These are phyloP conservation scores for Pyrrhoderma noxium DNA, from an alignment of 1,284 basidiomycete genomes.

Conservation along the genomic window DNA sequence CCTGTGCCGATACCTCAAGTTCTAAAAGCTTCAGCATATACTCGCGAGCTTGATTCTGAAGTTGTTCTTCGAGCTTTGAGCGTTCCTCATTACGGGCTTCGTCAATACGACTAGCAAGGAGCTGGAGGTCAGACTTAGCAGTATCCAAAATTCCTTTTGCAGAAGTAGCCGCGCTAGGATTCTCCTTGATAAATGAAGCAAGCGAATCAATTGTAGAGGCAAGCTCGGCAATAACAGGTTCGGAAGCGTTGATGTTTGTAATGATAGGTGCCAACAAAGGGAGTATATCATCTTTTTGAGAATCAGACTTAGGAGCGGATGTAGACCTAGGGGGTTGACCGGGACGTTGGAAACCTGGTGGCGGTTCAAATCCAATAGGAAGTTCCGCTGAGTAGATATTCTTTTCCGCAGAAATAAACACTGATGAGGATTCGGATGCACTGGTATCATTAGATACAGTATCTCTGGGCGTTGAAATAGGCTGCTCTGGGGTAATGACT, in stretches of 20 bases:
- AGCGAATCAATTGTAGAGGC: slow-evolving; percentile 93
- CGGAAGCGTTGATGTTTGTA: slow-evolving; percentile 62
- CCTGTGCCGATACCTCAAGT: slow-evolving; percentile 77
- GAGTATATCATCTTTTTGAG: slow-evolving; percentile 36
- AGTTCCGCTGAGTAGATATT: slow-evolving; percentile 67
- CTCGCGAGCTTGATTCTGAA: slow-evolving; percentile 79
- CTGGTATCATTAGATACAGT: slow-evolving; percentile 21
- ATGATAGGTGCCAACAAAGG: slow-evolving; percentile 82
- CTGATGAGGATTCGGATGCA: slow-evolving; percentile 22
- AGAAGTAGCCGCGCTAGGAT: slow-evolving; percentile 61
- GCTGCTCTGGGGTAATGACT: slow-evolving; percentile 29
- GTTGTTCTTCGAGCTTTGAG: slow-evolving; percentile 63
- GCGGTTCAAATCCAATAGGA: slow-evolving; percentile 86
- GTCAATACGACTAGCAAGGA: slow-evolving; percentile 74
- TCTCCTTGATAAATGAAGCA: slow-evolving; percentile 72
- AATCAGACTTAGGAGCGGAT: slow-evolving; percentile 28
- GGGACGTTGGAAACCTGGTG: slow-evolving; percentile 72
- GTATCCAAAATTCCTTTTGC: slow-evolving; percentile 64
- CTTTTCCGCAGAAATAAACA: slow-evolving; percentile 24
- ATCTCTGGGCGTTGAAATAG: slow-evolving; percentile 27
- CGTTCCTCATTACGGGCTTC: slow-evolving; percentile 80
- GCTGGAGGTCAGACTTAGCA: slow-evolving; percentile 80
- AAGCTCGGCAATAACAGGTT: slow-evolving; percentile 88
- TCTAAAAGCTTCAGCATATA: slow-evolving; percentile 81
- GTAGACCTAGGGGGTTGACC: slow-evolving; percentile 29